Evolutionary conservation across 352 stramenopile genomes (phyloP).

Genomic region (Hyaloperonospora brassicae): DNA sequence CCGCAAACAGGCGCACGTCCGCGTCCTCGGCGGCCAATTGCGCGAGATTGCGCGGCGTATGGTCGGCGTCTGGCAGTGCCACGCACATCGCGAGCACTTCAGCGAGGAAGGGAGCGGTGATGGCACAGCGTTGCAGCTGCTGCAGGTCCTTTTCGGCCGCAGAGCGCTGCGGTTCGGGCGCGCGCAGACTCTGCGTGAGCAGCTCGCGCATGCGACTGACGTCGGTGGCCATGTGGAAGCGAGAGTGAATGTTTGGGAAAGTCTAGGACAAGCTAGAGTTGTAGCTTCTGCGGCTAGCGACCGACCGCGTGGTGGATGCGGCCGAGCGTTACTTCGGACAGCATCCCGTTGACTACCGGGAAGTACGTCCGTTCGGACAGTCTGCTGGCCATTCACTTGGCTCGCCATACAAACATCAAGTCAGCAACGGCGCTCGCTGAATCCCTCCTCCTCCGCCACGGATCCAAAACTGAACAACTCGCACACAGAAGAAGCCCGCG

Average conservation of each 20-base stretch:
- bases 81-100: conserved; percentile 43
- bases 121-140: conserved; percentile 30
- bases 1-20: conserved; percentile 52
- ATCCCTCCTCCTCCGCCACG: conserved; percentile 24
- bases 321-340: no score
- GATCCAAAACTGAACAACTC: conserved; percentile 32
- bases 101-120: conserved; percentile 33
- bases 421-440: conserved; percentile 13
- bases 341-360: conserved; percentile 5
- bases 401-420: conserved; percentile 64
- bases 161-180: conserved; percentile 31
- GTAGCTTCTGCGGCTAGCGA: no score
- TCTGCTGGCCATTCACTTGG: conserved; percentile 53
- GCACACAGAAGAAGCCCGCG: conserved; percentile 34
- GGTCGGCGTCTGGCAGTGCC: conserved; percentile 25
- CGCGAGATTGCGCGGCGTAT: conserved; percentile 19
- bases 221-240: conserved; percentile 15
- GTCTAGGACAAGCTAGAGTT: background rate
- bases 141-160: conserved; percentile 52
- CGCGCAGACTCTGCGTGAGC: conserved; percentile 38
- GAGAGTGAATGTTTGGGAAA: conserved; percentile 2
- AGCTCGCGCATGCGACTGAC: conserved; percentile 39
- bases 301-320: background rate
- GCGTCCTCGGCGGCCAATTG: conserved; percentile 27
- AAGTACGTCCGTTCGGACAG: conserved; percentile 8